Evolutionary conservation across 1,284 basidiomycete species (phyloP).

Genomic region (Trametes pubescens): DNA sequence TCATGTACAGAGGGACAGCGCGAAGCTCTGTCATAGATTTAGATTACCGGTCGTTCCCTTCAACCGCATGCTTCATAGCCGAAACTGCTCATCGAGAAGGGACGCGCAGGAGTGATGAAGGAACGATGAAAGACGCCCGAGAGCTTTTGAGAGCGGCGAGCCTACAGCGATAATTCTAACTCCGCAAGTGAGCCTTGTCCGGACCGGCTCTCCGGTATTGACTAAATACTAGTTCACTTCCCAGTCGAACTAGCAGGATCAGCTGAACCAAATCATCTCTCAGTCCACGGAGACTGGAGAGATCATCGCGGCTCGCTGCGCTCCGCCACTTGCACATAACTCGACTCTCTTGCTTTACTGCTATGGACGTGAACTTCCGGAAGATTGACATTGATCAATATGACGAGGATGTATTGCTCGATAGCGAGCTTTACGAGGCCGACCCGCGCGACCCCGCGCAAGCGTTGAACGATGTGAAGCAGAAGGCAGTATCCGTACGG

Average conservation of each 20-base stretch:
- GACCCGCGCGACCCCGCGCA: constrained; percentile 85
- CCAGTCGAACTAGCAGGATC: not conserved
- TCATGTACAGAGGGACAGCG: too few relatives aligned
- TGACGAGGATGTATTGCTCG: constrained; percentile 91
- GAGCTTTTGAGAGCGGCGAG: too few relatives aligned
- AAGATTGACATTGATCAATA: constrained; percentile 95
- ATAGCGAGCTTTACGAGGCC: constrained; percentile 87
- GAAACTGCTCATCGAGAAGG: too few relatives aligned
- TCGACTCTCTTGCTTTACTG: not conserved
- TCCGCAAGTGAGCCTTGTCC: too few relatives aligned
- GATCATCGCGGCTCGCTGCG: constrained; percentile 4
- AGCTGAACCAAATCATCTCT: constrained; percentile 10
- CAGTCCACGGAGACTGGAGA: not conserved
- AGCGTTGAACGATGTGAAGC: constrained; percentile 79
- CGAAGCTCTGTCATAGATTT: too few relatives aligned
- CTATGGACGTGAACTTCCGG: constrained; percentile 82
- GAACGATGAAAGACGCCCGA: too few relatives aligned
- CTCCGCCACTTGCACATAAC: constrained; percentile 22
- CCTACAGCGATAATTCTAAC: too few relatives aligned
- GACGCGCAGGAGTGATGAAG: too few relatives aligned
- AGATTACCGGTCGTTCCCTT: too few relatives aligned
- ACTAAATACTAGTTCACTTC: not conserved
- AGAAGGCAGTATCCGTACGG: constrained; percentile 79
- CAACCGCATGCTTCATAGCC: too few relatives aligned
- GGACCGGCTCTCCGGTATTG: too few relatives aligned